phyloP scores from a whole-genome alignment of 2,329 filamentous ascomycete genomes.

The Colletotrichum spaethianum region DNA sequence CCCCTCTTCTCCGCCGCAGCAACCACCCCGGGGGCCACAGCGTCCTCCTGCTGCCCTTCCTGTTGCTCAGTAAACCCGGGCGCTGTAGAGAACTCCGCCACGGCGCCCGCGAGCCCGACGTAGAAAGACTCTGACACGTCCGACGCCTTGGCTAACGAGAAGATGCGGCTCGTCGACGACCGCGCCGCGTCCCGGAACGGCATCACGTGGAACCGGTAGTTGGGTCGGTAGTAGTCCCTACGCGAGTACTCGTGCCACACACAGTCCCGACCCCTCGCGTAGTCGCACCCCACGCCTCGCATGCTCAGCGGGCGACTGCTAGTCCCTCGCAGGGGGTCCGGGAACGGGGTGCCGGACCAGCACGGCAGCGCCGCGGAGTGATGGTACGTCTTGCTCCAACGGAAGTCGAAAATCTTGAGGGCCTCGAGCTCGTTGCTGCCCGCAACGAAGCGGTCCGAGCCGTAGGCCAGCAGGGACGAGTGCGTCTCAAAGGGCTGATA shows the following conservation, averaged over 20 bases:
- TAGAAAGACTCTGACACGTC: slow-evolving; percentile 64
- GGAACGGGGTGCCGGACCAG: slow-evolving; percentile 53
- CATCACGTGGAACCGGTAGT: slow-evolving; percentile 61
- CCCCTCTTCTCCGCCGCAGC: slow-evolving; percentile 37
- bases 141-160: slow-evolving; percentile 63
- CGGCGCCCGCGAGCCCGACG: slow-evolving; percentile 62
- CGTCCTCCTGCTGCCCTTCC: not conserved
- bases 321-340: slow-evolving; percentile 48
- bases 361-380: slow-evolving; percentile 65
- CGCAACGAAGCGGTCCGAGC: slow-evolving; percentile 65
- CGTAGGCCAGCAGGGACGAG: slow-evolving; percentile 65
- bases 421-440: slow-evolving; percentile 60
- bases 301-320: slow-evolving; percentile 40
- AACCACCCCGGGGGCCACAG: not conserved
- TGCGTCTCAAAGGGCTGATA: slow-evolving; percentile 62
- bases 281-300: slow-evolving; percentile 52
- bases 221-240: slow-evolving; percentile 62
- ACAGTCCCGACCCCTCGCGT: slow-evolving; percentile 52
- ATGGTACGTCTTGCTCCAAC: slow-evolving; percentile 63
- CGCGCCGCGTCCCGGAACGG: slow-evolving; percentile 44
- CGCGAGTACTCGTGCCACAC: slow-evolving; percentile 63
- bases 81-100: slow-evolving; percentile 57
- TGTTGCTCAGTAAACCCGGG: slow-evolving; percentile 9
- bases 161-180: slow-evolving; percentile 52
- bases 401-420: slow-evolving; percentile 69